Percentiles rank a stretch among this genome's conserved stretches.
phyloP scores from a whole-genome alignment of 2,329 filamentous ascomycete species.

The Ascomycota sp. region DNA sequence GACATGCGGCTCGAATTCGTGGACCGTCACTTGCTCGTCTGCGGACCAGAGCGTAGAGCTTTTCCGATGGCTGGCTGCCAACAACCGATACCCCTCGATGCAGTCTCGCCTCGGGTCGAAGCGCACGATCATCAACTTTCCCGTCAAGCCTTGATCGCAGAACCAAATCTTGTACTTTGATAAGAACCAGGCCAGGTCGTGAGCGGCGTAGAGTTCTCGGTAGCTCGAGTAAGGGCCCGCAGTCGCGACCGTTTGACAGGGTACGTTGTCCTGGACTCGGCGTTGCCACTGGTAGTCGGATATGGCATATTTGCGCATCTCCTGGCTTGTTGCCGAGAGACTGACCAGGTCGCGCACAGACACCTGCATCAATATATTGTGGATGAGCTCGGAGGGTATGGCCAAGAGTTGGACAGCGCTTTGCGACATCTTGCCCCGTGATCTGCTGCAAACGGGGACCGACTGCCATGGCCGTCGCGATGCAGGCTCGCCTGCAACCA shows the following conservation, averaged over 20 bases:
- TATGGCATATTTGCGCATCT: slow-evolving; percentile 35
- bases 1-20: slow-evolving; percentile 50
- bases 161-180: slow-evolving; percentile 72
- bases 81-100: slow-evolving; percentile 62
- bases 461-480: too few species aligned
- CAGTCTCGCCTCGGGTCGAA: slow-evolving; percentile 54
- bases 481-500: background rate
- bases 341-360: slow-evolving; percentile 40
- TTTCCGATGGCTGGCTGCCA: slow-evolving; percentile 39
- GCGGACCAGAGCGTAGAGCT: slow-evolving; percentile 42
- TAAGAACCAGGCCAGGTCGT: slow-evolving; percentile 73
- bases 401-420: slow-evolving; percentile 19
- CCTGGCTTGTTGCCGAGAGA: slow-evolving; percentile 39
- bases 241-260: slow-evolving; percentile 27
- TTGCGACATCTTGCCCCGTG: background rate
- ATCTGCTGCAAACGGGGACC: too few species aligned
- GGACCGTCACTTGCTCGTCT: slow-evolving; percentile 45
- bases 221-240: slow-evolving; percentile 42
- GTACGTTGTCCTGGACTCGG: slow-evolving; percentile 48
- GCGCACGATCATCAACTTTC: slow-evolving; percentile 54
- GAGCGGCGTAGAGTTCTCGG: slow-evolving; percentile 49
- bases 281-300: slow-evolving; percentile 54
- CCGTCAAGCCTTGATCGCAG: slow-evolving; percentile 49
- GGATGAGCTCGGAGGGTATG: slow-evolving; percentile 57
- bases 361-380: slow-evolving; percentile 49